phyloP scores from a whole-genome alignment of 177 flowering plant species.

The Vitis hybrid region DNA sequence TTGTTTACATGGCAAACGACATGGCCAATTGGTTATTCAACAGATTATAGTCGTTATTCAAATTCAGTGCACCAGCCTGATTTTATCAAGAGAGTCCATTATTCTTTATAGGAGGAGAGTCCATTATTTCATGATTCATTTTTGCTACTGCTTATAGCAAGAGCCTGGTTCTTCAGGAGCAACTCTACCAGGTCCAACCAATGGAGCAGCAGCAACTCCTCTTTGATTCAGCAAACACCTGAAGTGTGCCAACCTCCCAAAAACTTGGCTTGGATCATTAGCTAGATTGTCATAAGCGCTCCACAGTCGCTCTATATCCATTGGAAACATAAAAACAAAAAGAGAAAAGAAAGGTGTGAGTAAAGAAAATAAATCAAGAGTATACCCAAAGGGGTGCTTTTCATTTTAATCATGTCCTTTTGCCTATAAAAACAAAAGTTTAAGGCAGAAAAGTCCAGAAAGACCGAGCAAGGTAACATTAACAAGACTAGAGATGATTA shows the following conservation, averaged over 20 bases:
- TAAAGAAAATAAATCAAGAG: not conserved
- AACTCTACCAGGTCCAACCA: constrained; percentile 55
- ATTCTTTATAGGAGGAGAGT: no score
- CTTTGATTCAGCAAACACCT: constrained; percentile 76
- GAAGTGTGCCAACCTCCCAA: constrained; percentile 63
- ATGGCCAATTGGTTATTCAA: no score
- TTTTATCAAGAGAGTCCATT: no score
- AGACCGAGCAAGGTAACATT: no score
- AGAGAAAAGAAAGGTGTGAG: not conserved
- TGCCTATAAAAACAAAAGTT: no score
- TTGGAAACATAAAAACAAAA: not conserved
- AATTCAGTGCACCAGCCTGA: no score
- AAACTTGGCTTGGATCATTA: constrained; percentile 53
- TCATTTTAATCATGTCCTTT: no score
- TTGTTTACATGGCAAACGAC: no score
- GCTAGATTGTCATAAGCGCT: constrained; percentile 62
- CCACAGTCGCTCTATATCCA: constrained; percentile 73
- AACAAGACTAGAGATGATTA: no score
- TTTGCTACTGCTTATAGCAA: constrained; percentile 55
- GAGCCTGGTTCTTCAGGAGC: constrained; percentile 69
- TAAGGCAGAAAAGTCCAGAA: no score
- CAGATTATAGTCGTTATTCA: no score
- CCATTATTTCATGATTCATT: no score
- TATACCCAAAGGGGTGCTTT: not conserved
- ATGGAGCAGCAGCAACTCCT: constrained; percentile 75